Conservation (phyloP, 2,329 filamentous ascomycete species). For the Neofusicoccum umdonicola region DNA sequence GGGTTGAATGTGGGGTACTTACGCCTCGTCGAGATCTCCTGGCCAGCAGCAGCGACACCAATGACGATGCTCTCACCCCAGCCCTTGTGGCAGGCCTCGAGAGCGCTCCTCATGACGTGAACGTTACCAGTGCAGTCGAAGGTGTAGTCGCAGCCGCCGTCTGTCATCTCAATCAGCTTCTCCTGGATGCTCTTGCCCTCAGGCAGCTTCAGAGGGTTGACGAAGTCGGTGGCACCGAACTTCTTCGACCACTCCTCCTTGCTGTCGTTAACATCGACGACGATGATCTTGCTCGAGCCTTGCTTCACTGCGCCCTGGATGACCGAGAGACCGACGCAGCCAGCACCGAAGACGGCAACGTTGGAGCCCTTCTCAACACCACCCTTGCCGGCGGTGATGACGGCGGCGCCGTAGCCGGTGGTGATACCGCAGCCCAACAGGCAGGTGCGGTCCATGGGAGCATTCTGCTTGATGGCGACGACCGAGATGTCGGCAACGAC, state of each 20-base stretch:
- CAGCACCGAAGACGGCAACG: slow-evolving; percentile 89
- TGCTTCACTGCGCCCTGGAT: slow-evolving; percentile 90
- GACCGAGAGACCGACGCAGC: slow-evolving; percentile 92
- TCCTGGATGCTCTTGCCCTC: slow-evolving; percentile 78
- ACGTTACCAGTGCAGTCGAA: slow-evolving; percentile 99
- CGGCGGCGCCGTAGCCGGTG: slow-evolving; percentile 93
- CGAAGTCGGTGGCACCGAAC: slow-evolving; percentile 95
- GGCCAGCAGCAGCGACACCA: slow-evolving; percentile 91
- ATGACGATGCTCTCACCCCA: slow-evolving; percentile 99
- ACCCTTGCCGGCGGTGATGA: slow-evolving; percentile 73
- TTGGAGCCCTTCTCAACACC: slow-evolving; percentile 81
- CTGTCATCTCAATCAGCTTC: slow-evolving; percentile 94
- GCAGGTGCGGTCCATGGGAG: slow-evolving; percentile 94
- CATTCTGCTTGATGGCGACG: slow-evolving; percentile 84
- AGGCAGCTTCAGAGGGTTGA: slow-evolving; percentile 73
- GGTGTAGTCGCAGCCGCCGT: slow-evolving; percentile 97
- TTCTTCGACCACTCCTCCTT: slow-evolving; percentile 93
- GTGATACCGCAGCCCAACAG: slow-evolving; percentile 97
- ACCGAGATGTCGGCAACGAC: slow-evolving; percentile 98
- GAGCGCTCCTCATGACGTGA: slow-evolving; percentile 87
- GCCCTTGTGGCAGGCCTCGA: slow-evolving; percentile 98
- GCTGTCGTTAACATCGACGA: slow-evolving; percentile 75
- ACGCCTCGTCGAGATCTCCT: slow-evolving; percentile 94
- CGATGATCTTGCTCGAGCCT: slow-evolving; percentile 75
- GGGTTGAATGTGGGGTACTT: slow-evolving; percentile 45